phyloP scores from a whole-genome alignment of 192 early-diverging fungal species.

The Lunasporangiospora selenospora region DNA sequence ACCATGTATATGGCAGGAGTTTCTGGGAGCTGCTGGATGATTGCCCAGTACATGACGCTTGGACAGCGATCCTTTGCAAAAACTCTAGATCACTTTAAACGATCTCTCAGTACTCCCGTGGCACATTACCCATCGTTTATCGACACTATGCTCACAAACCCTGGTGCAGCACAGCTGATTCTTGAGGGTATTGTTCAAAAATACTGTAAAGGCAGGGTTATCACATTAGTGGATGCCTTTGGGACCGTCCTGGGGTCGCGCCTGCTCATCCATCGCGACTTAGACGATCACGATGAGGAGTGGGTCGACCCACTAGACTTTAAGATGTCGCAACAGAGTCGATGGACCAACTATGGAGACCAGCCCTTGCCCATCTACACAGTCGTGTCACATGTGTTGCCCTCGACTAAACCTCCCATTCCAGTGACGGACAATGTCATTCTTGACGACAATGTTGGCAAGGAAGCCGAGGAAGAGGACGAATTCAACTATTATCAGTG shows the following conservation, averaged over 20 bases:
- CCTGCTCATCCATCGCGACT: constrained; percentile 49
- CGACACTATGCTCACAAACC: constrained; percentile 37
- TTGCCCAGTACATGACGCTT: constrained; percentile 55
- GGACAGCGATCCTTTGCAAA: constrained; percentile 44
- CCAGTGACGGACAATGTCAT: constrained; percentile 8
- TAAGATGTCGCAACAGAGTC: constrained; percentile 61
- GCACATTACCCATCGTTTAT: constrained; percentile 35
- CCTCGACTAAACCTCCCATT: constrained; percentile 47
- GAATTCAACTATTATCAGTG: constrained; percentile 65
- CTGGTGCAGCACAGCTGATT: constrained; percentile 50
- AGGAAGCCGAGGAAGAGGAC: constrained; percentile 32
- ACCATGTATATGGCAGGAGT: constrained; percentile 74
- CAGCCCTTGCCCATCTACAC: constrained; percentile 83
- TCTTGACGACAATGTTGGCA: constrained; percentile 42
- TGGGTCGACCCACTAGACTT: constrained; percentile 51
- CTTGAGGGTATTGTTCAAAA: constrained; percentile 52
- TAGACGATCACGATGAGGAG: constrained; percentile 43
- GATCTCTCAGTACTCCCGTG: constrained; percentile 25
- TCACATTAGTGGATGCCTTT: constrained; percentile 66
- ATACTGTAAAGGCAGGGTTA: constrained; percentile 19
- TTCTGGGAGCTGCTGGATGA: constrained; percentile 70
- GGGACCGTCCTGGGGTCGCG: constrained; percentile 56
- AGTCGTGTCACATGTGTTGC: constrained; percentile 70
- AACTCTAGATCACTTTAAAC: constrained; percentile 36
- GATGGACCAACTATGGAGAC: constrained; percentile 63